These are phyloP conservation scores for Ceratocystis lukuohia DNA, from an alignment of 2,329 filamentous ascomycete species.

Conservation along the genomic window DNA sequence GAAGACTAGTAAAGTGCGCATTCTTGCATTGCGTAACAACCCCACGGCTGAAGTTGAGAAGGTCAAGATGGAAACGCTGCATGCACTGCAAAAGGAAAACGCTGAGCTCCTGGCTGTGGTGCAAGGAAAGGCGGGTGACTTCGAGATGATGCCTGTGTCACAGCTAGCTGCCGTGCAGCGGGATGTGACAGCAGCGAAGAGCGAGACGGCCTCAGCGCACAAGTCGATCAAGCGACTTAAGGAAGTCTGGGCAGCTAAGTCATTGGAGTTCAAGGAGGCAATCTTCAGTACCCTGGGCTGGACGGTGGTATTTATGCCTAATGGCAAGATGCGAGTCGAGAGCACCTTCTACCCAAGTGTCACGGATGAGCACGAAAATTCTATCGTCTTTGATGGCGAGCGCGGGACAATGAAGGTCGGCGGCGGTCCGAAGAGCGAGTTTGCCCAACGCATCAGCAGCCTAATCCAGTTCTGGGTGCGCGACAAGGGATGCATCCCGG, in stretches of 20 bases:
- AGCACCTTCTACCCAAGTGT: constrained; percentile 63
- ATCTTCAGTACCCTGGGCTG: constrained; percentile 86
- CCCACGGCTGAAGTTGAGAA: constrained; percentile 77
- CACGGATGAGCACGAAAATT: constrained; percentile 57
- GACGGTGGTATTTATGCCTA: constrained; percentile 93
- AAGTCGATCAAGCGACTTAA: constrained; percentile 79
- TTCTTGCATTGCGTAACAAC: constrained; percentile 81
- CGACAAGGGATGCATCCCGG: constrained; percentile 83
- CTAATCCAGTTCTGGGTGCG: constrained; percentile 94
- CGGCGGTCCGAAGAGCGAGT: constrained; percentile 73
- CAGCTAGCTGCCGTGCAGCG: constrained; percentile 63
- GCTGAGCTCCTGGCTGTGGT: constrained; percentile 65
- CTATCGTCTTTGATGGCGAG: constrained; percentile 79
- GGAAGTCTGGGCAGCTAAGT: constrained; percentile 84
- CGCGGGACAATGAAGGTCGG: constrained; percentile 96
- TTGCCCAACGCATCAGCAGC: constrained; percentile 71
- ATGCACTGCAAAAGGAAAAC: constrained; percentile 70
- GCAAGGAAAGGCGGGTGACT: constrained; percentile 31
- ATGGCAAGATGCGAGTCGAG: constrained; percentile 87
- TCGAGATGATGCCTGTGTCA: constrained; percentile 59
- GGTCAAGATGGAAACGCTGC: constrained; percentile 68
- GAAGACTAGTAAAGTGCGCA: constrained; percentile 59
- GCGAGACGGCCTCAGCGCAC: constrained; percentile 57
- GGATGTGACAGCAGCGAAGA: constrained; percentile 57
- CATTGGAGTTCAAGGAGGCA: constrained; percentile 86